Percentiles rank a stretch among this genome's conserved stretches.
These are phyloP conservation scores for Amylostereum chailletii DNA, from an alignment of 1,284 basidiomycete species.

Conservation along the genomic window DNA sequence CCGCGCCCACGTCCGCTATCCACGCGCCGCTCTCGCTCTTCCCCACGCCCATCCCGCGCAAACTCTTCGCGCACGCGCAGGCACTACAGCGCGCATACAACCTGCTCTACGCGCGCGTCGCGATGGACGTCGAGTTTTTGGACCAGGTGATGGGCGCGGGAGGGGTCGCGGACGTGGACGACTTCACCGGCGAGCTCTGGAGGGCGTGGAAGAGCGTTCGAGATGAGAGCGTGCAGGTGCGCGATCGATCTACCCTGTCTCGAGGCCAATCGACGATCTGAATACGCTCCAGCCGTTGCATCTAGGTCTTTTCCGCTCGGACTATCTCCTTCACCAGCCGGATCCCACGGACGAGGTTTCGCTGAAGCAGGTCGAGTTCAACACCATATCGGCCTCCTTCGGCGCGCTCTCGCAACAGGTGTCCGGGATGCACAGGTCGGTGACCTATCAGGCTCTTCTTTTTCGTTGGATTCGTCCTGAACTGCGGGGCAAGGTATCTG, in stretches of 20 bases:
- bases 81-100: constrained; percentile 78
- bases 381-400: constrained; percentile 93
- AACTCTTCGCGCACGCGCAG: constrained; percentile 62
- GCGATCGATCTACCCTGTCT: neutral
- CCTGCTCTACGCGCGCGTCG: constrained; percentile 77
- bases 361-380: constrained; percentile 97
- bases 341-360: constrained; percentile 28
- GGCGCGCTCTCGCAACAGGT: constrained; percentile 74
- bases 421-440: constrained; percentile 72
- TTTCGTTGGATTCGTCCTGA: too few species aligned
- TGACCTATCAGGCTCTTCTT: neutral
- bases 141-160: constrained; percentile 74
- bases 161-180: constrained; percentile 78
- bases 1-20: constrained; percentile 62
- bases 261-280: too few species aligned
- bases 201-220: constrained; percentile 73
- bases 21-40: constrained; percentile 87
- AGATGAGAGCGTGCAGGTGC: constrained; percentile 46
- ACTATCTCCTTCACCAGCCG: constrained; percentile 82
- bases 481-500: constrained; percentile 47
- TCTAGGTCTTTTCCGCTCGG: constrained; percentile 91
- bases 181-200: constrained; percentile 84
- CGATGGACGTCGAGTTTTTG: constrained; percentile 75
- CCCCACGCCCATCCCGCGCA: constrained; percentile 80
- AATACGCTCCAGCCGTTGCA: constrained; percentile 55